phyloP scores from a whole-genome alignment of 1,139 yeast species.

The Sugiyamaella xylanicola region DNA sequence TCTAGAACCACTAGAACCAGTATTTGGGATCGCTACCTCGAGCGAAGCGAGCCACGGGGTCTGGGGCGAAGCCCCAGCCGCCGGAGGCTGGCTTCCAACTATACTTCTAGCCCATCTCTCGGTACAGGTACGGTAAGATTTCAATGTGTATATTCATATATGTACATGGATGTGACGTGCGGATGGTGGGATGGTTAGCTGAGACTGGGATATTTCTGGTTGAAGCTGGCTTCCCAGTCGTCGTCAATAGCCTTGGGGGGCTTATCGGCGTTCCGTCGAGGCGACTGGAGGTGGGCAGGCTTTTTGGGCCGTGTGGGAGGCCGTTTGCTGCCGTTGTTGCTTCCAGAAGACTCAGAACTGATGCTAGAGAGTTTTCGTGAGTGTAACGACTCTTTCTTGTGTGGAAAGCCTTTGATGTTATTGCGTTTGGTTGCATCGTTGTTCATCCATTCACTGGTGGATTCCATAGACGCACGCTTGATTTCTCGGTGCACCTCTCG shows the following conservation, averaged over 20 bases:
- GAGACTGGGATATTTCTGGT: conserved; percentile 39
- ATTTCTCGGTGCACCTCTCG: conserved; percentile 19
- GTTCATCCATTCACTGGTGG: conserved; percentile 9
- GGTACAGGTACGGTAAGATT: too few species aligned
- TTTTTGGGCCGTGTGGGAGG: conserved; percentile 60
- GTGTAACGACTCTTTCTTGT: conserved; percentile 5
- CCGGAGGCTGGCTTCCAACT: too few species aligned
- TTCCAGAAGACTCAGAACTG: conserved; percentile 29
- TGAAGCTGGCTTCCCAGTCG: conserved; percentile 39
- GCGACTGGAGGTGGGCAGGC: conserved; percentile 54
- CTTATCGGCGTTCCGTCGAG: conserved; percentile 23
- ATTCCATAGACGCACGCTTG: conserved; percentile 18
- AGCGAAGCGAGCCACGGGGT: too few species aligned
- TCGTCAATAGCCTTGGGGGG: conserved; percentile 25
- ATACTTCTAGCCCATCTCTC: too few species aligned
- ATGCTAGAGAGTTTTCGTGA: conserved; percentile 34
- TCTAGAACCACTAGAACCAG: too few species aligned
- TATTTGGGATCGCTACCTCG: too few species aligned
- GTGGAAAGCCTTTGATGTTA: background rate
- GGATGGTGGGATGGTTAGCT: conserved; percentile 25
- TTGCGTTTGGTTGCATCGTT: conserved; percentile 1
- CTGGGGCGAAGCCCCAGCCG: background rate
- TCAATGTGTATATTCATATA: too few species aligned
- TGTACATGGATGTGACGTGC: background rate
- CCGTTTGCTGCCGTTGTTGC: conserved; percentile 24